These are phyloP conservation scores for Scalesia atractyloides DNA, from an alignment of 129 eudicot species.

Conservation along the genomic window DNA sequence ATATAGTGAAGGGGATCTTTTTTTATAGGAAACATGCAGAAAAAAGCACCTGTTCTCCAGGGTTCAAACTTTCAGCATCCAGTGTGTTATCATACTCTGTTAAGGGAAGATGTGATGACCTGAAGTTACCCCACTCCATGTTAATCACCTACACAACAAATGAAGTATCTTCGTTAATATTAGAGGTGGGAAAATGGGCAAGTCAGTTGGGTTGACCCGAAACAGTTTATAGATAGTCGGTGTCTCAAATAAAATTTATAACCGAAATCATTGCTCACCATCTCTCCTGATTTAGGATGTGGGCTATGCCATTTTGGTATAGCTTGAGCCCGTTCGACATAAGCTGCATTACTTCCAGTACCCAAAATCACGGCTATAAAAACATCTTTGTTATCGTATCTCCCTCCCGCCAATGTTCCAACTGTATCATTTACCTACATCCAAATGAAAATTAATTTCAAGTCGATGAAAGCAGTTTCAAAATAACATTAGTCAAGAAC, in stretches of 20 bases:
- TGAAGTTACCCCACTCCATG: conserved; percentile 99
- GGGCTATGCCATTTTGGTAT: conserved; percentile 94
- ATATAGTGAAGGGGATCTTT: background rate
- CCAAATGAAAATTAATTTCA: background rate
- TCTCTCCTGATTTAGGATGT: conserved; percentile 81
- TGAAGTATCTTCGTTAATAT: background rate
- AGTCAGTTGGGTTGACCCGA: background rate
- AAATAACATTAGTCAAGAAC: no score
- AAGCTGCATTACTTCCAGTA: conserved; percentile 93
- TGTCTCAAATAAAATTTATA: background rate
- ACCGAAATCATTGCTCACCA: conserved; percentile 47
- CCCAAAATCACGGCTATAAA: conserved; percentile 85
- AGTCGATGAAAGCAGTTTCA: no score
- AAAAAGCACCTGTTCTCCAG: conserved; percentile 76
- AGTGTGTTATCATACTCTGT: conserved; percentile 76
- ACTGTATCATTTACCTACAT: conserved; percentile 89
- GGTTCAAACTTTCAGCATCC: conserved; percentile 82
- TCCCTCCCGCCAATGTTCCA: conserved; percentile 95
- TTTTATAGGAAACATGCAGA: background rate
- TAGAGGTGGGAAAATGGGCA: background rate
- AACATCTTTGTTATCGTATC: conserved; percentile 60
- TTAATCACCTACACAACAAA: conserved; percentile 65
- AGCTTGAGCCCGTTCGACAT: conserved; percentile 83
- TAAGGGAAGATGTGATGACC: conserved; percentile 82
- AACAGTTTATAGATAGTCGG: background rate